A percentile compares a stretch with the other conserved stretches of the same genome.
Evolutionary conservation across 805 yeast species (phyloP).

Genomic region (Clavispora vitiphila): DNA sequence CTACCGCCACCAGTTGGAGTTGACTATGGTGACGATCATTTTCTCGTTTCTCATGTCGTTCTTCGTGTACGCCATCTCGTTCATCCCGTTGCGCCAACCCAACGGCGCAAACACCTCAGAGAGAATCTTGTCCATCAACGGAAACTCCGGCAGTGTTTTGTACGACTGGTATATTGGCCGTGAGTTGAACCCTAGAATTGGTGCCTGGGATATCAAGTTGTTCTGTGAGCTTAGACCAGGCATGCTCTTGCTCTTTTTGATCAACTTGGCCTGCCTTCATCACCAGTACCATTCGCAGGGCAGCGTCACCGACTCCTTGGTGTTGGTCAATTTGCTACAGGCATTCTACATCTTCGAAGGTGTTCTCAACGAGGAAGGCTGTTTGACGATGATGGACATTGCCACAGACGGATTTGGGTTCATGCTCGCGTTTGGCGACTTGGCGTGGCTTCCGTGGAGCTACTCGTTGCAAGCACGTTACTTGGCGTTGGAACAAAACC

Average conservation of each 20-base stretch:
- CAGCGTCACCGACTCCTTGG: constrained; percentile 62
- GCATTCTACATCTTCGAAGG: constrained; percentile 86
- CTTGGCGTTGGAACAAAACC: constrained; percentile 52
- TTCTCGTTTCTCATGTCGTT: constrained; percentile 62
- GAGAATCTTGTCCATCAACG: constrained; percentile 76
- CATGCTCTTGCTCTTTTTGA: constrained; percentile 74
- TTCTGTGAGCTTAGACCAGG: constrained; percentile 96
- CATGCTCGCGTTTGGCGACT: constrained; percentile 93
- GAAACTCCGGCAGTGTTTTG: constrained; percentile 69
- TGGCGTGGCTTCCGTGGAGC: constrained; percentile 88
- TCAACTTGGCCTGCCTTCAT: constrained; percentile 76
- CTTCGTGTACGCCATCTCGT: constrained; percentile 65
- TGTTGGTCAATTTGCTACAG: constrained; percentile 66
- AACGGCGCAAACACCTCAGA: constrained; percentile 58
- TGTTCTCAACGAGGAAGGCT: constrained; percentile 84
- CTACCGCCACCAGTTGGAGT: constrained; percentile 60
- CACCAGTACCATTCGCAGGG: constrained; percentile 66
- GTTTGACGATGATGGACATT: constrained; percentile 90
- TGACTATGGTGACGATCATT: constrained; percentile 57
- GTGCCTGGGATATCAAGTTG: constrained; percentile 79
- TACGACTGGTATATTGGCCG: constrained; percentile 98
- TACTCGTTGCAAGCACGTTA: constrained; percentile 85
- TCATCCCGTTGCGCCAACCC: constrained; percentile 45
- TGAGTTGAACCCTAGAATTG: constrained; percentile 88
- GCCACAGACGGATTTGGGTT: constrained; percentile 96